These are phyloP conservation scores for Metarhizium sp. DNA, from an alignment of 2,329 filamentous ascomycete species.

Conservation along the genomic window DNA sequence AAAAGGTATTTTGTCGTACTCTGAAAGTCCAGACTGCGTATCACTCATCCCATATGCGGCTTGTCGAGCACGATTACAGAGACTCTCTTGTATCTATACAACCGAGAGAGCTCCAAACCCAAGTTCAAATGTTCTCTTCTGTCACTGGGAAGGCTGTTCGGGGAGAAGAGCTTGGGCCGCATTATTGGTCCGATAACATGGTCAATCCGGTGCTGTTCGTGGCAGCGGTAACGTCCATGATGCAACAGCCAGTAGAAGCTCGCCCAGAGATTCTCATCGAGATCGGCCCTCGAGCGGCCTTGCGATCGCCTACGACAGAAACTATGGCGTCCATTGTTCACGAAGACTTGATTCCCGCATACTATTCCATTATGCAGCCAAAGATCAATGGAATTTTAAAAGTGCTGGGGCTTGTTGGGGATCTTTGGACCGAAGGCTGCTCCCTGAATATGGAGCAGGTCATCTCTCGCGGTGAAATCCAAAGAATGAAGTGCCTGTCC, in stretches of 20 bases:
- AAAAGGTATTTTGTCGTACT: constrained; percentile 23
- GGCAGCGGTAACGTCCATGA: constrained; percentile 27
- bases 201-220: constrained; percentile 34
- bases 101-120: constrained; percentile 7
- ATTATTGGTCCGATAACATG: constrained; percentile 39
- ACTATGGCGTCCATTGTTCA: constrained; percentile 16
- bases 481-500: constrained; percentile 24
- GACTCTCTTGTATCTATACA: constrained; percentile 15
- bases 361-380: constrained; percentile 19
- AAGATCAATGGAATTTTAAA: constrained; percentile 13
- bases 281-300: constrained; percentile 27
- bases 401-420: constrained; percentile 22
- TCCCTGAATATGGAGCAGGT: constrained; percentile 21
- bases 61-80: constrained; percentile 27
- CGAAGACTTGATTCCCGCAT: constrained; percentile 9
- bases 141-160: constrained; percentile 22
- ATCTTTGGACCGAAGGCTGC: constrained; percentile 27
- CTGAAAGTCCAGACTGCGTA: constrained; percentile 32
- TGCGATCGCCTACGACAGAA: constrained; percentile 28
- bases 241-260: constrained; percentile 15
- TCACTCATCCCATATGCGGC: constrained; percentile 34
- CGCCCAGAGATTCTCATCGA: constrained; percentile 29
- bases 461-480: constrained; percentile 11
- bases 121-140: constrained; percentile 30
- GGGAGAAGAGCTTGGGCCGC: constrained; percentile 17